Evolutionary conservation across 78 protist species (phyloP), one percentile per base, ranked within the genome.

Genomic region (Dictyostelium capitatum): DNA sequence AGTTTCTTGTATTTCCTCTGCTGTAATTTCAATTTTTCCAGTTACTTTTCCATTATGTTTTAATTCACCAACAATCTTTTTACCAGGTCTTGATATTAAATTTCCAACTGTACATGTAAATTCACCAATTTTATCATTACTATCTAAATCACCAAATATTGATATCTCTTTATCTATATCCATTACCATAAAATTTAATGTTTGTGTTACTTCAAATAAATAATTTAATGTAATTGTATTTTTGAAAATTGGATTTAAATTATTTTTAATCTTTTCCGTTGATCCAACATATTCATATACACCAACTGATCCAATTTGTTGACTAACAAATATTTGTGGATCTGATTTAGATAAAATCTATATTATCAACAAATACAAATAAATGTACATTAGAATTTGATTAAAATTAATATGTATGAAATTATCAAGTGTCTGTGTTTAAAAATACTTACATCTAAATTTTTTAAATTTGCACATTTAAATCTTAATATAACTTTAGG

Each of bases 221-320:
- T 83, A 83, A 19, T 69, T 74, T 5, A 83, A 5, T 3, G 7
- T 53, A 7, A 83, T 62, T 11, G 73, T 20, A 1, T 32, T 69
- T n/a, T 7, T 15, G 41, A 83, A 83, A 9, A 12, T 15, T 56
- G 91, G 91, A 41, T 50, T 23, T 9, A 14, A 7, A 12, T 83
- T 56, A 43, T 83, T 83, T 6, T 83, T 74, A 0, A 83, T 72
- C 43, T 54, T 83, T 53, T 83, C 91, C 12, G 91, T 83, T 47
- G 6, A 15, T 3, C 91, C 91, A 70, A 64, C 4, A 23, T n/a
- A 83, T 2, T 23, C 43, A 2, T 10, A 12, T 14, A 4, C 6
- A 11, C 54, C 32, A 5, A 15, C 3, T 12, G 30, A 19, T 17
- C 59, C 67, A 72, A 3, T 30, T 3, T 32, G 37, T 37, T 46